Evolutionary conservation across 1,284 basidiomycete genomes (phyloP), one percentile per base, ranked within the genome.

Genomic region (Grifola frondosa): DNA sequence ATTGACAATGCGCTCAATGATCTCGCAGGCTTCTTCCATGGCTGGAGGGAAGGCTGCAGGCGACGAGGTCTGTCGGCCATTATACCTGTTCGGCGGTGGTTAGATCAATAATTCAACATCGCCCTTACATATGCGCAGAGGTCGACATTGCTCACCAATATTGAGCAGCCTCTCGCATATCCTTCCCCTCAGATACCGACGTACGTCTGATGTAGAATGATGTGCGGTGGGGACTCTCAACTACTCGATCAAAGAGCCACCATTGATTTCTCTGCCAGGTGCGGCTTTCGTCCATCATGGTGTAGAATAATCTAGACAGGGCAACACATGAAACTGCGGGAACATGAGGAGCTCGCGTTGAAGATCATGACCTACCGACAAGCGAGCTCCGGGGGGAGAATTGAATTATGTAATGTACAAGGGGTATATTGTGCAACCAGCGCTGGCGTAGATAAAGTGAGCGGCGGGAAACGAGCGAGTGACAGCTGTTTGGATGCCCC

Each of bases 181-280:
- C 68, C 8, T 66, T 61, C 6, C 71, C 69, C 34, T 71, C 67
- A 3, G 49, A 37, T 11, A 54, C 43, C 7, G 54, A 30, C 19
- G 65, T 68, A 48, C 63, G 67, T 26, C 85, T 69, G 13, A 78
- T 77, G 61, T 81, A 92, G 63, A 92, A 91, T 0, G 82, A 79
- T 0, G 89, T 89, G n/a, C 80, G 73, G 65, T 93, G 90, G 2
- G 90, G 88, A 48, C 84, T 88, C 65, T 90, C 86, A 2, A 92
- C 91, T 19, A 89, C 52, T 15, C 83, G 74, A 56, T 91, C 88
- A 60, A 88, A 85, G 9, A 93, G 69, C 80, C 81, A 91, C 90
- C 89, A 93, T 57, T 82, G 86, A 53, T 89, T 91, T 31, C 79
- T 68, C 40, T 77, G 68, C 90, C 90, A 91, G 6, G 64, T 59